These are phyloP conservation scores for Geotrichum macrosporum DNA, from an alignment of 1,139 yeast genomes.

Conservation along the genomic window DNA sequence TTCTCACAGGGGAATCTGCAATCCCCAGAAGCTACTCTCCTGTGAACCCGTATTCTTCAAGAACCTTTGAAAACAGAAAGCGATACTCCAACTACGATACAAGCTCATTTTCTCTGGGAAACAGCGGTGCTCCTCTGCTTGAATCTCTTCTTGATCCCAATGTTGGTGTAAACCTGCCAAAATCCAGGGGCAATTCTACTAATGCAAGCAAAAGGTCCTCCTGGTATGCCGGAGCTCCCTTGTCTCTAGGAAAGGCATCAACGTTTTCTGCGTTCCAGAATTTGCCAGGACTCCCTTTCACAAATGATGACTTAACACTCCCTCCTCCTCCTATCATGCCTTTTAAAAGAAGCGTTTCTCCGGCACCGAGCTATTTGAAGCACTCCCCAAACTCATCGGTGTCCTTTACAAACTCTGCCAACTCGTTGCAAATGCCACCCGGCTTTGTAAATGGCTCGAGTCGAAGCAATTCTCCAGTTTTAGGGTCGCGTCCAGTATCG, in stretches of 20 bases:
- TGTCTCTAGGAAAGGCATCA: not conserved
- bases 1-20: not conserved
- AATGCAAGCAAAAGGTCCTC: conserved; percentile 2
- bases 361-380: not conserved
- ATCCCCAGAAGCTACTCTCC: conserved; percentile 1
- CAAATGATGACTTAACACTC: not conserved
- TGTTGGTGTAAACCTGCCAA: conserved; percentile 1
- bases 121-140: conserved; percentile 6
- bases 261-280: not conserved
- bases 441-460: not conserved
- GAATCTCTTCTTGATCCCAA: conserved; percentile 9
- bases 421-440: not conserved
- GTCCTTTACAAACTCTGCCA: conserved; percentile 1
- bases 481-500: not conserved
- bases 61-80: not conserved
- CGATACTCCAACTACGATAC: conserved; percentile 6
- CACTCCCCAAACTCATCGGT: not conserved
- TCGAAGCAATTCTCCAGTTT: not conserved
- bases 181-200: not conserved
- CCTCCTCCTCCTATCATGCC: conserved; percentile 2
- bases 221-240: conserved; percentile 9
- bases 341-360: not conserved
- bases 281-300: not conserved
- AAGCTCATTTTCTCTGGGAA: not conserved
- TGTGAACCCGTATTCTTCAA: not conserved